Conservation (phyloP, 192 early-diverging fungal species). For the Glomus cerebriforme region DNA sequence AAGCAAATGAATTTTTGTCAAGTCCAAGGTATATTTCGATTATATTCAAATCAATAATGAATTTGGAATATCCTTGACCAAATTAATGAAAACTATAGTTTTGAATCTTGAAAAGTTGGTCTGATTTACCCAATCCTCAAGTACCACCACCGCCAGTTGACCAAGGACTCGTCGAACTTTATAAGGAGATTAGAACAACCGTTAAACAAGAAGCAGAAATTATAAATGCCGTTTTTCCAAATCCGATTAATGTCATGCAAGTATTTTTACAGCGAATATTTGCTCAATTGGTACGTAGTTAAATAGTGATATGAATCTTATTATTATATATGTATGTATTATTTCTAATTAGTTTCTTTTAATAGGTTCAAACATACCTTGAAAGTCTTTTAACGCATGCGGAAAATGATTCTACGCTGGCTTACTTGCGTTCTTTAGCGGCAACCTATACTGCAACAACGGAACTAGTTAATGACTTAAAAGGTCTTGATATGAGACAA, state of each 20-base stretch:
- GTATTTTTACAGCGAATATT: constrained; percentile 93
- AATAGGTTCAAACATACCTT: constrained; percentile 84
- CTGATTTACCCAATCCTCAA: constrained; percentile 54
- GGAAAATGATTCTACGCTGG: constrained; percentile 69
- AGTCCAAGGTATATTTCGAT: constrained; percentile 24
- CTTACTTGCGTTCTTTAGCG: constrained; percentile 76
- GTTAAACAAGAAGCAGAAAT: constrained; percentile 87
- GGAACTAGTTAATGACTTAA: constrained; percentile 73
- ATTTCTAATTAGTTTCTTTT: background rate
- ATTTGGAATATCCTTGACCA: background rate
- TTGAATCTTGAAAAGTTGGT: constrained; percentile 36
- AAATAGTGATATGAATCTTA: background rate
- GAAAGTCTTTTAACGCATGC: constrained; percentile 77
- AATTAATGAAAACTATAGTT: background rate
- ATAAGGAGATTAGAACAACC: constrained; percentile 79
- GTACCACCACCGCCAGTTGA: constrained; percentile 66
- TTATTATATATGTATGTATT: background rate
- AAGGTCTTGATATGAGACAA: constrained; percentile 57
- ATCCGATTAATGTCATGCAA: constrained; percentile 88
- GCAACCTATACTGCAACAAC: constrained; percentile 75
- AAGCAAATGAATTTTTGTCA: constrained; percentile 47
- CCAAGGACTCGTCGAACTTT: constrained; percentile 73
- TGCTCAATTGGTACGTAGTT: constrained; percentile 80
- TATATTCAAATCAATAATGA: background rate
- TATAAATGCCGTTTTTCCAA: constrained; percentile 93